Percentiles rank a stretch among this genome's conserved stretches.
These are phyloP conservation scores for Gossypium raimondii DNA, from an alignment of 345 rosid genomes.

Conservation along the genomic window DNA sequence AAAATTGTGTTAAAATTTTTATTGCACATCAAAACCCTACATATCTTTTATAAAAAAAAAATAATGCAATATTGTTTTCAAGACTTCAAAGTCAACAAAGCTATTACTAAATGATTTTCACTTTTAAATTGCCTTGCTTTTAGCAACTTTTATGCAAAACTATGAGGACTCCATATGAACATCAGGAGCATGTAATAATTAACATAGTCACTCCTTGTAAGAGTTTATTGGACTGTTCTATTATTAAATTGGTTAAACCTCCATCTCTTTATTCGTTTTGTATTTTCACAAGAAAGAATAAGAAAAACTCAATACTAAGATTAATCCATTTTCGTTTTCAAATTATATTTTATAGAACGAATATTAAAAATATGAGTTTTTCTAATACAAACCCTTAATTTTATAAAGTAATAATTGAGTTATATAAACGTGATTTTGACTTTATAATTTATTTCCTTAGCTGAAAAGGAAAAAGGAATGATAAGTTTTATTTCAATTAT, in stretches of 20 bases:
- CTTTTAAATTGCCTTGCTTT: neutral
- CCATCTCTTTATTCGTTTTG: neutral
- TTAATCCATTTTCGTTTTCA: neutral
- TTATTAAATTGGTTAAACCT: neutral
- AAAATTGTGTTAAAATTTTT: too few relatives aligned
- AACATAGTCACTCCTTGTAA: neutral
- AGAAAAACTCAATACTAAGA: neutral
- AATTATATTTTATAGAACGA: too few relatives aligned
- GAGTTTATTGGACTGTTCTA: neutral
- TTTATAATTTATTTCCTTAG: neutral
- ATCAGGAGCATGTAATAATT: neutral
- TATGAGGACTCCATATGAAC: neutral
- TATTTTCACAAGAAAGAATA: neutral
- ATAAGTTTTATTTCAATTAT: constrained; percentile 8
- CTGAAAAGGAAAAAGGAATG: neutral
- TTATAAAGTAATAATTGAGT: neutral
- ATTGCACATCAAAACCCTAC: too few relatives aligned
- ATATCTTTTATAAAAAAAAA: too few relatives aligned
- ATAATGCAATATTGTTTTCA: too few relatives aligned
- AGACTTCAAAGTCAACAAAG: neutral
- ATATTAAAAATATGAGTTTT: too few relatives aligned
- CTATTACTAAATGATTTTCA: neutral
- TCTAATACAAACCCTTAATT: too few relatives aligned
- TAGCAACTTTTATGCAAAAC: neutral
- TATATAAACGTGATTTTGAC: neutral